A percentile compares a stretch with the other conserved stretches of the same genome.
Conservation (phyloP, 164 flowering plant species). For the Paratinospora sagittata region DNA sequence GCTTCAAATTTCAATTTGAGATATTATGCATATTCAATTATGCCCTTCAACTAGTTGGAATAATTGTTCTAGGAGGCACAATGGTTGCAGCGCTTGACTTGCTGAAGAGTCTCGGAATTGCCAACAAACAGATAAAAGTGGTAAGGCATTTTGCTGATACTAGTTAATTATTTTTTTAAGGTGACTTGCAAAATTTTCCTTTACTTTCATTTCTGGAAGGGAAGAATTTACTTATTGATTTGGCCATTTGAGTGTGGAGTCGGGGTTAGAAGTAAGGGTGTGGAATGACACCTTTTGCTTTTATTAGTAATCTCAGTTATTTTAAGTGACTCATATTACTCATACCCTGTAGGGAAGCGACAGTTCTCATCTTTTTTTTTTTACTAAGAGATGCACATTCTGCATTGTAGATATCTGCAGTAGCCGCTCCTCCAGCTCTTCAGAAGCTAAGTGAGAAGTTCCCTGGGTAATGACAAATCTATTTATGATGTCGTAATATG, state of each 20-base stretch:
- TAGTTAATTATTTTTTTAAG: background rate
- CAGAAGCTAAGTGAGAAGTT: constrained; percentile 82
- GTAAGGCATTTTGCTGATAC: constrained; percentile 24
- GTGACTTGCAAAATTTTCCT: background rate
- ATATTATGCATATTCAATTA: background rate
- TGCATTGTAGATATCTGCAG: constrained; percentile 70
- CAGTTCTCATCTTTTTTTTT: background rate
- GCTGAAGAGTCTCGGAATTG: constrained; percentile 67
- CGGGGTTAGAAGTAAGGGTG: no score
- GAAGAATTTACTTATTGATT: no score
- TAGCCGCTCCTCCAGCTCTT: constrained; percentile 98
- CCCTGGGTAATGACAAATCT: constrained; percentile 56
- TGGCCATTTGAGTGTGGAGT: no score
- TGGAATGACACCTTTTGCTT: no score
- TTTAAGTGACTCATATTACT: no score
- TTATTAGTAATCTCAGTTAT: no score
- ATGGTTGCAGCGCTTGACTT: constrained; percentile 69
- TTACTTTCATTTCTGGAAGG: no score
- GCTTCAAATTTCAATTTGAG: background rate
- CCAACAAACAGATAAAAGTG: constrained; percentile 82
- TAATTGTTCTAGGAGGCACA: constrained; percentile 66
- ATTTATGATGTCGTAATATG: background rate
- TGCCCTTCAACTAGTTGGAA: background rate
- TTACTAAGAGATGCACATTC: background rate
- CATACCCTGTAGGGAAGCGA: no score